These are phyloP conservation scores for Hortiboletus campestris DNA, from an alignment of 768 basidiomycete genomes.

Conservation along the genomic window DNA sequence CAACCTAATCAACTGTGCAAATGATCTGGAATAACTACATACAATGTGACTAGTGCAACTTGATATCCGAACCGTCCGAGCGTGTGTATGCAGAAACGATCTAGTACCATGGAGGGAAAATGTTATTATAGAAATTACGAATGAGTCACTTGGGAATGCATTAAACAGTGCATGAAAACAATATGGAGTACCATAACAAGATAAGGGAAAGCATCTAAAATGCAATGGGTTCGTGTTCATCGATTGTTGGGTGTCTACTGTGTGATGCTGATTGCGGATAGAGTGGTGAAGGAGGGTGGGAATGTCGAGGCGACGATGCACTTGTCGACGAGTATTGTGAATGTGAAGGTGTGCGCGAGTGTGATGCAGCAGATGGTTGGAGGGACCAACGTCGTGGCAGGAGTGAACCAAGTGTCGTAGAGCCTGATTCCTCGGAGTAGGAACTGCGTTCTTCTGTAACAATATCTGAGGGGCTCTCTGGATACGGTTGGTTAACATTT, in stretches of 20 bases:
- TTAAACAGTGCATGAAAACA: constrained; percentile 5
- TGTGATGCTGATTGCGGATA: constrained; percentile 26
- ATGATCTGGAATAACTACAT: constrained; percentile 5
- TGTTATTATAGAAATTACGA: not conserved
- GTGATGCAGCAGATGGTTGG: constrained; percentile 28
- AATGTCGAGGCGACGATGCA: constrained; percentile 31
- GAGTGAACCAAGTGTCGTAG: constrained; percentile 35
- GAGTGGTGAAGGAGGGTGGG: constrained; percentile 32
- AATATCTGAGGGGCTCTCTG: constrained; percentile 34
- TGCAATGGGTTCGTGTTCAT: constrained; percentile 22
- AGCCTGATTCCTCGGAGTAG: constrained; percentile 35
- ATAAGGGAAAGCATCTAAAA: constrained; percentile 13
- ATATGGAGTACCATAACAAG: not conserved
- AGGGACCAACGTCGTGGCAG: constrained; percentile 34
- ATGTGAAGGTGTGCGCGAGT: constrained; percentile 31
- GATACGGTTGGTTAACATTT: constrained; percentile 42
- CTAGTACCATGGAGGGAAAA: constrained; percentile 23
- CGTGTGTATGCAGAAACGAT: constrained; percentile 6
- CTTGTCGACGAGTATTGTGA: constrained; percentile 31
- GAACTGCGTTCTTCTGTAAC: constrained; percentile 22
- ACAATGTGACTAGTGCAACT: not conserved
- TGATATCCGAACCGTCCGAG: not conserved
- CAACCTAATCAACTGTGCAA: not conserved
- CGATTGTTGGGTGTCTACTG: constrained; percentile 34
- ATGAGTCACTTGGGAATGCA: constrained; percentile 2